Conservation (phyloP, 2,329 filamentous ascomycete genomes). For the Elsinoe ampelina region DNA sequence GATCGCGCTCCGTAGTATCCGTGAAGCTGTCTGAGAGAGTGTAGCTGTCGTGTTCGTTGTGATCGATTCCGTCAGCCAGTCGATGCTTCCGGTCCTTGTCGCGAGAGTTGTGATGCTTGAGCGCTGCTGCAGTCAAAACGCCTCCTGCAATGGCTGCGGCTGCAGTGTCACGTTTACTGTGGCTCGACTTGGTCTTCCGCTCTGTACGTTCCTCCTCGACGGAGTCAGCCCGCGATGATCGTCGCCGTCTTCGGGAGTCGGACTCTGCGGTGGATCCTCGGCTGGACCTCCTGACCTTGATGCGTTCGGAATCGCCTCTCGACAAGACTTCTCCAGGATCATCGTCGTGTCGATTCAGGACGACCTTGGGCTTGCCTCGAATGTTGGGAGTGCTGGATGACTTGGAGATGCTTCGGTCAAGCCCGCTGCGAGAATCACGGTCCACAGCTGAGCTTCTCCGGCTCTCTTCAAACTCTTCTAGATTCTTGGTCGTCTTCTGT, state of each 20-base stretch:
- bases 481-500: constrained; percentile 66
- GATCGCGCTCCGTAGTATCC: constrained; percentile 44
- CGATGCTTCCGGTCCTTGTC: constrained; percentile 43
- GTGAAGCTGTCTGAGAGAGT: constrained; percentile 43
- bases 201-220: constrained; percentile 13
- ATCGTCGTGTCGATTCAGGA: constrained; percentile 49
- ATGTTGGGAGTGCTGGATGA: constrained; percentile 54
- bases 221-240: constrained; percentile 15
- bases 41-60: constrained; percentile 29
- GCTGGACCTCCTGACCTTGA: constrained; percentile 47
- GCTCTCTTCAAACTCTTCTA: constrained; percentile 57
- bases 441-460: constrained; percentile 53
- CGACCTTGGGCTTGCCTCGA: constrained; percentile 49
- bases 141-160: constrained; percentile 47
- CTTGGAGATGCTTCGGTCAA: constrained; percentile 48
- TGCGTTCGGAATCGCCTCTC: constrained; percentile 42
- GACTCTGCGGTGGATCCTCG: constrained; percentile 40
- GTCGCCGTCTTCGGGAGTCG: constrained; percentile 13
- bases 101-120: constrained; percentile 56
- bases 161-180: constrained; percentile 41
- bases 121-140: constrained; percentile 51
- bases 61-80: constrained; percentile 35
- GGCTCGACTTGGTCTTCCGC: constrained; percentile 45
- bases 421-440: constrained; percentile 41
- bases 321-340: constrained; percentile 51